phyloP scores from a whole-genome alignment of 2,329 filamentous ascomycete species.

The Elsinoe australis region DNA sequence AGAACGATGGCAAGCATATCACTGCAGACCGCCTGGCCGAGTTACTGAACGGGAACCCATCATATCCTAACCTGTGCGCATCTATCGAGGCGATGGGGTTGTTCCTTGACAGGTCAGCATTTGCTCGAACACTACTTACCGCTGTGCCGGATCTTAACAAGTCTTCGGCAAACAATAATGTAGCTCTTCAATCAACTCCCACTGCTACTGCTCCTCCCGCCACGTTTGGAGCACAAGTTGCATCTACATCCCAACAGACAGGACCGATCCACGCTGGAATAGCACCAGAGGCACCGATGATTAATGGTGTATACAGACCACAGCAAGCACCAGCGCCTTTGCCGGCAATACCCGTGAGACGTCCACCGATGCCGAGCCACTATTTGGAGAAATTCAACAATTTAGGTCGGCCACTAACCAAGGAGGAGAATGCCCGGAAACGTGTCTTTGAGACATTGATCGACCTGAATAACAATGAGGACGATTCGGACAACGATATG shows the following conservation, averaged over 20 bases:
- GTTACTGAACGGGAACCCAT: constrained; percentile 48
- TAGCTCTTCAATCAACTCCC: constrained; percentile 2
- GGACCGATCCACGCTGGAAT: neutral
- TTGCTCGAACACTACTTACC: constrained; percentile 46
- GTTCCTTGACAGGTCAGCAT: constrained; percentile 44
- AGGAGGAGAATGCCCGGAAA: constrained; percentile 50
- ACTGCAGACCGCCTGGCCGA: constrained; percentile 36
- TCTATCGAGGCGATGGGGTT: constrained; percentile 44
- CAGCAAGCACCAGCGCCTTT: neutral
- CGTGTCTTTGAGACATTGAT: constrained; percentile 48
- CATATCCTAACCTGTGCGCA: constrained; percentile 49
- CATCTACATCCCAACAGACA: constrained; percentile 1
- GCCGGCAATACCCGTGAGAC: neutral
- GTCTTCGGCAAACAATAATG: constrained; percentile 1
- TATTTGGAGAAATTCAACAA: constrained; percentile 21
- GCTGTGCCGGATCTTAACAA: constrained; percentile 38
- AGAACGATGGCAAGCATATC: constrained; percentile 37
- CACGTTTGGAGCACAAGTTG: constrained; percentile 20
- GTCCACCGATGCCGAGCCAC: neutral
- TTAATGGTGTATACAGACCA: constrained; percentile 6
- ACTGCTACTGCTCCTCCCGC: constrained; percentile 1
- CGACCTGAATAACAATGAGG: constrained; percentile 39
- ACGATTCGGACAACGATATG: constrained; percentile 42
- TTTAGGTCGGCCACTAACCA: constrained; percentile 34
- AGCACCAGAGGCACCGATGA: constrained; percentile 1